Evolutionary conservation across 2,329 filamentous ascomycete genomes (phyloP).

Genomic region (Lasiodiplodia citricola): DNA sequence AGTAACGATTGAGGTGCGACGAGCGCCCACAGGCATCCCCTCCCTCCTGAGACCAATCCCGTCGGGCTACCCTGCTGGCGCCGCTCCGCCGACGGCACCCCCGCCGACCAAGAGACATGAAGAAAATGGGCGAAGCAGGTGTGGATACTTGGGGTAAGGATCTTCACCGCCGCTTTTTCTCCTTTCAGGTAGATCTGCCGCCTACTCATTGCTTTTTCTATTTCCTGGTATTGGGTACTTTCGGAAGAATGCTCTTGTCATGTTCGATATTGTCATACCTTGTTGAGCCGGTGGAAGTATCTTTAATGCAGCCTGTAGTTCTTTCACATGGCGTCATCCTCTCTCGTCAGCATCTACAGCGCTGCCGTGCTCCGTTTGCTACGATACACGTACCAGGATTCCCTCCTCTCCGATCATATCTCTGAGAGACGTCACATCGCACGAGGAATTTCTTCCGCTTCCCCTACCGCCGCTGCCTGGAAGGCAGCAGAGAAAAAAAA

Average conservation of each 20-base stretch:
- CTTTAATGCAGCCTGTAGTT: background rate
- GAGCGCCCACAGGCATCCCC: background rate
- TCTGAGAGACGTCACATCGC: background rate
- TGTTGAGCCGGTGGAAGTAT: background rate
- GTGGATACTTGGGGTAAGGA: background rate
- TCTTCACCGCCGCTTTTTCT: background rate
- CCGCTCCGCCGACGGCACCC: background rate
- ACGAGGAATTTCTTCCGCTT: background rate
- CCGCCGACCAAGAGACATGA: background rate
- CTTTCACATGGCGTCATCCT: too few species aligned
- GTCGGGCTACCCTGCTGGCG: background rate
- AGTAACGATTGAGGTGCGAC: conserved; percentile 7
- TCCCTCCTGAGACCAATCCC: background rate
- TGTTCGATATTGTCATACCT: background rate
- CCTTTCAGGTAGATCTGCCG: background rate
- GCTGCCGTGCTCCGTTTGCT: background rate
- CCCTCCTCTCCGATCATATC: background rate
- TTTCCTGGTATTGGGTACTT: background rate
- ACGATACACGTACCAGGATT: background rate
- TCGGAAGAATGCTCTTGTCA: background rate
- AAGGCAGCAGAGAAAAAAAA: too few species aligned
- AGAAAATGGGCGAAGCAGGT: background rate
- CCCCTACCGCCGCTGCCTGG: too few species aligned
- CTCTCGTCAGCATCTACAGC: background rate
- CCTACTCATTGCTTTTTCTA: background rate